Evolutionary conservation across 768 basidiomycete species (phyloP).

Genomic region (Nidularia pulvinata): DNA sequence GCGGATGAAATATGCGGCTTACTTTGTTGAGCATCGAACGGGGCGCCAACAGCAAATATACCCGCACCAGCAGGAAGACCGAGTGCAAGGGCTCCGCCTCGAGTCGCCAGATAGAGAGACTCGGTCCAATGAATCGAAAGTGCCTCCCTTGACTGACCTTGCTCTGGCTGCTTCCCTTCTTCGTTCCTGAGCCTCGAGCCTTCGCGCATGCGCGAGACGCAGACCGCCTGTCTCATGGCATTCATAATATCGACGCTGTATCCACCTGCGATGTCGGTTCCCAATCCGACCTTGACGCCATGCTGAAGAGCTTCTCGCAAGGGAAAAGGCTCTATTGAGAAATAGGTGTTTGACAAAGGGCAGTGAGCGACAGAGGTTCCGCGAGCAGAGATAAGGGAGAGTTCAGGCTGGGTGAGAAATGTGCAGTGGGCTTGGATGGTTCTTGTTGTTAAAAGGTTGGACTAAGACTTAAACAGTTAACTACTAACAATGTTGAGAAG

Average conservation of each 20-base stretch:
- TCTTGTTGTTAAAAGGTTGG: conserved; percentile 55
- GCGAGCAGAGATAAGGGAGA: conserved; percentile 43
- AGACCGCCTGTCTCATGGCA: conserved; percentile 80
- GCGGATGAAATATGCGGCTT: conserved; percentile 20
- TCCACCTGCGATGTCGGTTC: conserved; percentile 86
- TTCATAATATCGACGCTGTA: conserved; percentile 79
- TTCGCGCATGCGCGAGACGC: conserved; percentile 69
- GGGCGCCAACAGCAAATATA: conserved; percentile 55
- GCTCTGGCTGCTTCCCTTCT: conserved; percentile 1
- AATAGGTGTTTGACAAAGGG: conserved; percentile 88
- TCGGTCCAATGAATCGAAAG: conserved; percentile 81
- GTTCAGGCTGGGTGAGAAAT: conserved; percentile 54
- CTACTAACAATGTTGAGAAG: not conserved
- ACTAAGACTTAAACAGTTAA: conserved; percentile 30
- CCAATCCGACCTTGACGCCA: conserved; percentile 75
- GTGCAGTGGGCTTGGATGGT: conserved; percentile 92
- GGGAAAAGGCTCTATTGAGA: conserved; percentile 70
- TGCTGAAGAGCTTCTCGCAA: conserved; percentile 68
- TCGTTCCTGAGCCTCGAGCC: conserved; percentile 32
- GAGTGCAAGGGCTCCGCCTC: conserved; percentile 75
- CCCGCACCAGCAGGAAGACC: conserved; percentile 49
- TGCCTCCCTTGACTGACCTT: conserved; percentile 8
- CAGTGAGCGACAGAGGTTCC: conserved; percentile 82
- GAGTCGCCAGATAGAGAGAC: conserved; percentile 77
- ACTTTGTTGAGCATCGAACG: conserved; percentile 82